Evolutionary conservation across 345 rosid genomes (phyloP), one percentile per base, ranked within the genome.

Genomic region (Hibiscus syriacus): DNA sequence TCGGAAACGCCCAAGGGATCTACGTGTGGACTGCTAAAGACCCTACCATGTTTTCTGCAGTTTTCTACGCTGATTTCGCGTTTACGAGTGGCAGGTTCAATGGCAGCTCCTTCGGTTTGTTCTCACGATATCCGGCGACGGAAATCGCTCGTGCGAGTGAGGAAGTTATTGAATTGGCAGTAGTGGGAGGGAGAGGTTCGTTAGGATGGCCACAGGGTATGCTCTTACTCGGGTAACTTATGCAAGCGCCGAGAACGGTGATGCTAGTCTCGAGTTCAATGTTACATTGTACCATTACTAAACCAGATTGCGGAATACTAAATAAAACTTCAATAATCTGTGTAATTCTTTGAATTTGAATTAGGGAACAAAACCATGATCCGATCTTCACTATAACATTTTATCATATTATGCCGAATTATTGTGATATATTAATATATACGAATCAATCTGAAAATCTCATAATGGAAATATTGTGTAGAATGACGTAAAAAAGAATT

Each of bases 1-100:
- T 84, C 0, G 86, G 86, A 0, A 80, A 80, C 34, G 83, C 85
- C 0, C 80, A 76, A 1, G 86, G 88, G 25, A 71, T 84, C 27
- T 84, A 82, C 2, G 63, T 82, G 1, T 84, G 75, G 0, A 55
- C 77, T 0, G 61, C 81, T 62, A 70, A 67, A 49, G 76, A 73
- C 4, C 6, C 38, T 4, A 17, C 39, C 10, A 45, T 69, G 12
- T 59, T 74, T 17, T 67, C 77, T 6, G 53, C 81, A 6, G 76
- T 80, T 12, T 32, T 74, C 71, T 82, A 79, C 22, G 55, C 49
- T 1, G 86, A 82, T 73, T 79, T 85, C 26, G 79, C 77, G 0
- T 80, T 85, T 19, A 82, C 79, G 1, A 49, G 34, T 0, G 86
- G 83, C 0, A 64, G 61, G 48, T 82, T 73, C 19, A 80, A 79